Base-by-base conservation (phyloP, 495 filamentous ascomycete genomes). In the Baudoinia panamericana region DNA sequence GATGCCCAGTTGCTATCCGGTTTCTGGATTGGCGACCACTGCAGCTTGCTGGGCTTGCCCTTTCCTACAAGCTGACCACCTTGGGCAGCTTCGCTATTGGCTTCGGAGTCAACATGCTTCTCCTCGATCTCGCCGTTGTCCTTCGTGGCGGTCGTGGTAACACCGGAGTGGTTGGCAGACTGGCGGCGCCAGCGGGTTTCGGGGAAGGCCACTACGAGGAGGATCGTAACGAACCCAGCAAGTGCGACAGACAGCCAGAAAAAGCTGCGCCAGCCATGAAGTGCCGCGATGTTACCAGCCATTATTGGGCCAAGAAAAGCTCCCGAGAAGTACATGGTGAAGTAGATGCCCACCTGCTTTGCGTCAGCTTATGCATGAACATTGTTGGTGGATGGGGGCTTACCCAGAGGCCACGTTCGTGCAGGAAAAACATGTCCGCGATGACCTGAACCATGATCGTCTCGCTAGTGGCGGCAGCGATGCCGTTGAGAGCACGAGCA, bases 401-500 rank as follows among this genome's bases (percentile, higher is more conserved):
- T 65, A 71, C 68, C 39, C 71, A 71, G 26, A 66, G 63, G 17
- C 72, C 72, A 30, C 73, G 65, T 47, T 77, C 72, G 47, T 78
- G 71, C 0, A 77, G 54, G 54, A n/a, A n/a, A n/a, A n/a, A n/a
- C n/a, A n/a, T 67, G 40, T 77, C 73, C 10, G 70, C 65, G 31
- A 78, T 75, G n/a, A 77, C 63, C 39, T 68, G 65, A 0, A 73
- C 69, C 29, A 69, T 68, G 4, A 75, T 56, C 1, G 71, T 72
- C 58, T 76, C 60, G 42, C 58, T 59, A 13, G 63, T 56, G 2
- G 59, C 72, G 18, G 69, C 67, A 9, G 68, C 72, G 26, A 76
- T 58, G 2, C 68, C 69, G 42, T 72, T 71, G 12, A 75, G 51
- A 13, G 72, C 59, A 42, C 70, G 64, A 20, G 71, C 69, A 10